Percentiles rank a stretch among this genome's conserved stretches.
Conservation (phyloP, 148 eudicot genomes). For the Talinum fruticosum region DNA sequence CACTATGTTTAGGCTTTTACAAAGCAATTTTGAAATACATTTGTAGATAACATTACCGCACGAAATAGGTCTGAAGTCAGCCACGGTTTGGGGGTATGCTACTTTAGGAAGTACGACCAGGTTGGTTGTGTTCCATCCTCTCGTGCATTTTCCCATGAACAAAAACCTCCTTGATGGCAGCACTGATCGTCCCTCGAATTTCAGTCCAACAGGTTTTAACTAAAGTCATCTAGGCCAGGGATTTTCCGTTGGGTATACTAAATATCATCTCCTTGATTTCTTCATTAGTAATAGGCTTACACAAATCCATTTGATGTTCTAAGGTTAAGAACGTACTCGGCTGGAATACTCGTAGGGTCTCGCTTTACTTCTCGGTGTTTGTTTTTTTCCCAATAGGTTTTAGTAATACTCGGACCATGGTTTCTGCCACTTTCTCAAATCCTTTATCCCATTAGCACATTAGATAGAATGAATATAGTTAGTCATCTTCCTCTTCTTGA, state of each 20-base stretch:
- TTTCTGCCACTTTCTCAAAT: too few species aligned
- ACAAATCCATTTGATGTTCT: neutral
- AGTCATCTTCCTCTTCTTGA: neutral
- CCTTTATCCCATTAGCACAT: neutral
- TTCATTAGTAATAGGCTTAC: neutral
- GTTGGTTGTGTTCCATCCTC: neutral
- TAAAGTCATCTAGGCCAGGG: neutral
- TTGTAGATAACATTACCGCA: too few species aligned
- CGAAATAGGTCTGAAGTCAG: too few species aligned
- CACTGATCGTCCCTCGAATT: neutral
- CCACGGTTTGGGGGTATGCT: too few species aligned
- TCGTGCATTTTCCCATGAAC: neutral
- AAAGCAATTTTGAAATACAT: too few species aligned
- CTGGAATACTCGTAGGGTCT: too few species aligned
- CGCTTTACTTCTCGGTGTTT: accelerated
- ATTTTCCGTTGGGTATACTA: neutral
- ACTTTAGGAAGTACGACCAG: too few species aligned
- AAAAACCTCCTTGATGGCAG: neutral
- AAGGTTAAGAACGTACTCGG: neutral
- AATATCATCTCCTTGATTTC: neutral
- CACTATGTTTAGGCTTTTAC: too few species aligned
- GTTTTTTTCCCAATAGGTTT: neutral
- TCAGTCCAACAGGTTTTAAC: neutral
- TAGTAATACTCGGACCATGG: neutral
- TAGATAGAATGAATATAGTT: neutral